Evolutionary conservation across 73 alveolate genomes (phyloP).

Genomic region (Halteria grandinella): DNA sequence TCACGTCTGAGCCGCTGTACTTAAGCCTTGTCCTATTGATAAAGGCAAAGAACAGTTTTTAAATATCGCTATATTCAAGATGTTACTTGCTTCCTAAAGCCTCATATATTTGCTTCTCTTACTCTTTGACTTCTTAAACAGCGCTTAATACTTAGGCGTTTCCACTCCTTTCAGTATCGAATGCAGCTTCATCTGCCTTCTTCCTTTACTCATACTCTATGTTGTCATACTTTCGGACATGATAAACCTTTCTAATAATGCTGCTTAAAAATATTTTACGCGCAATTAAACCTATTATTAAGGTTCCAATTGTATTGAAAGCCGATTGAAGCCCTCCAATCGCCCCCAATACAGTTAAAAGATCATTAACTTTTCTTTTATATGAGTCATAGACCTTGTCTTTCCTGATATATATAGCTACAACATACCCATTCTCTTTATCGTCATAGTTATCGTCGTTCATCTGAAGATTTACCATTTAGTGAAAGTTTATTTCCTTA

Average conservation of each 20-base stretch:
- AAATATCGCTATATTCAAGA: too few species aligned
- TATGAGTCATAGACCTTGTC: conserved; percentile 7
- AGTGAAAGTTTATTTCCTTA: not conserved
- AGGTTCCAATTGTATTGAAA: conserved; percentile 4
- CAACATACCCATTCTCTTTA: conserved; percentile 10
- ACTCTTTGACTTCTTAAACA: too few species aligned
- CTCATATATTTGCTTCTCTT: too few species aligned
- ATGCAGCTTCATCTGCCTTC: too few species aligned
- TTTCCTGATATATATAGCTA: conserved; percentile 16
- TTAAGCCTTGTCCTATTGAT: conserved; percentile 5
- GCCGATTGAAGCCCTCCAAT: conserved; percentile 31
- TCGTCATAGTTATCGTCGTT: conserved; percentile 5
- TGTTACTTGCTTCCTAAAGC: too few species aligned
- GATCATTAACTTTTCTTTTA: conserved; percentile 7
- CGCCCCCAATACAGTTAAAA: conserved; percentile 17
- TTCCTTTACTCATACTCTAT: too few species aligned
- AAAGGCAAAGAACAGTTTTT: not conserved
- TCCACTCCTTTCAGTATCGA: too few species aligned
- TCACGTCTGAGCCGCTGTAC: not conserved
- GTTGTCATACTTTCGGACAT: conserved; percentile 2
- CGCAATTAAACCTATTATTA: conserved; percentile 6
- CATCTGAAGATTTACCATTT: not conserved
- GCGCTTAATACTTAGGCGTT: too few species aligned
- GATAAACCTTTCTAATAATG: conserved; percentile 8
- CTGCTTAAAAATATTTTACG: not conserved